Percentiles rank a stretch among this genome's conserved stretches.
phyloP scores from a whole-genome alignment of 2,329 filamentous ascomycete species.

The Sclerotinia subarctica region DNA sequence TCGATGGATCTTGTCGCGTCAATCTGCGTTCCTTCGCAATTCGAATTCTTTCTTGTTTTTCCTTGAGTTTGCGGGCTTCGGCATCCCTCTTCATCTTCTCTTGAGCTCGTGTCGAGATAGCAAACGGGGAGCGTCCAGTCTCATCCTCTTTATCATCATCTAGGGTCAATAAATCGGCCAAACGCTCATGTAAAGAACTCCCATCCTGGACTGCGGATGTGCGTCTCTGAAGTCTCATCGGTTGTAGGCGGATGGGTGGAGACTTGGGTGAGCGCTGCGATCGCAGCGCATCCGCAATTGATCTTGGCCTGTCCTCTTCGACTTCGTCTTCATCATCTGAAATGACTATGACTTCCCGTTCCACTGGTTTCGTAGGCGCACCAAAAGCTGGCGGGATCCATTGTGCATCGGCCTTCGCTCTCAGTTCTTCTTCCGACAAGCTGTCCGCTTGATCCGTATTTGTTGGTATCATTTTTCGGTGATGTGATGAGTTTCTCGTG shows the following conservation, averaged over 20 bases:
- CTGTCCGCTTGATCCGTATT: slow-evolving; percentile 21
- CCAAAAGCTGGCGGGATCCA: slow-evolving; percentile 30
- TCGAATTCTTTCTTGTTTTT: slow-evolving; percentile 25
- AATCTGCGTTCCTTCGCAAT: slow-evolving; percentile 33
- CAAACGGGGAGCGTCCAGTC: background rate
- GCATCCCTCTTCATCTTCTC: slow-evolving; percentile 4
- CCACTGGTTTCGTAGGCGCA: slow-evolving; percentile 1
- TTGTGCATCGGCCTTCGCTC: slow-evolving; percentile 23
- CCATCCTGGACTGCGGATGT: background rate
- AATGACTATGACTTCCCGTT: slow-evolving; percentile 5
- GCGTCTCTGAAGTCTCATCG: background rate
- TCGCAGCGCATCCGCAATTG: slow-evolving; percentile 10
- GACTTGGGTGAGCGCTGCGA: background rate
- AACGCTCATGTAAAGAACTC: slow-evolving; percentile 5
- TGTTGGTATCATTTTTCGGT: background rate
- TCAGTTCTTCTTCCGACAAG: slow-evolving; percentile 26
- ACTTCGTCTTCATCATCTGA: slow-evolving; percentile 16
- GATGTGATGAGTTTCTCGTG: background rate
- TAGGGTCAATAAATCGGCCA: slow-evolving; percentile 8
- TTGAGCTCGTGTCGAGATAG: slow-evolving; percentile 11
- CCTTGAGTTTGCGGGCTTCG: slow-evolving; percentile 20
- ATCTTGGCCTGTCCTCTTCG: background rate
- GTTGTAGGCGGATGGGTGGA: background rate
- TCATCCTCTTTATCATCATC: slow-evolving; percentile 4
- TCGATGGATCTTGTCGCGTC: slow-evolving; percentile 29